These are phyloP conservation scores for Claviceps quebecensis DNA, from an alignment of 2,329 filamentous ascomycete genomes.

Conservation along the genomic window DNA sequence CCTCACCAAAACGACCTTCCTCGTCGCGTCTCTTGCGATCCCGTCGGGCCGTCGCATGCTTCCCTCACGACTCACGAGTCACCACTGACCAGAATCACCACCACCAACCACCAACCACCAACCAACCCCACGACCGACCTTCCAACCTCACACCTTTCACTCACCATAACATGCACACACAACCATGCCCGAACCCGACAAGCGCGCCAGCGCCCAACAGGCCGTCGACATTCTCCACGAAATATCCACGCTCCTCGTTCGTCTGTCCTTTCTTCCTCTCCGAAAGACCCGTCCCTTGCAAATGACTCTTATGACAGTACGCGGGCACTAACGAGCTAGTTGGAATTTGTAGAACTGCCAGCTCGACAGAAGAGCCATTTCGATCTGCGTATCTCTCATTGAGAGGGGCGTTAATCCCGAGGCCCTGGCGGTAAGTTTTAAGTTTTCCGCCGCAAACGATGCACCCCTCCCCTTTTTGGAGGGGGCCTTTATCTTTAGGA, in stretches of 20 bases:
- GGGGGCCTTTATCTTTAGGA: background rate
- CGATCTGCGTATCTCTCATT: conserved; percentile 90
- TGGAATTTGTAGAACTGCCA: conserved; percentile 61
- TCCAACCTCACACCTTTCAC: background rate
- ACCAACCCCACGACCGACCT: background rate
- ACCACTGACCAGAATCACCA: no score
- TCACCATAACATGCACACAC: background rate
- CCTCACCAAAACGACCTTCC: no score
- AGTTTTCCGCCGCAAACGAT: no score
- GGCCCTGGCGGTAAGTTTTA: conserved; percentile 63
- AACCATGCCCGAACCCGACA: conserved; percentile 39
- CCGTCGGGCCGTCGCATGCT: no score
- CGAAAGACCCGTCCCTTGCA: background rate
- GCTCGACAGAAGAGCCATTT: conserved; percentile 78
- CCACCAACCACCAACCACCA: no score
- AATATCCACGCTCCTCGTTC: conserved; percentile 77
- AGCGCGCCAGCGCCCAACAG: conserved; percentile 65
- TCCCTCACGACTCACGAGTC: no score
- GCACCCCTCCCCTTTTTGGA: background rate
- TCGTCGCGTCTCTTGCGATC: no score
- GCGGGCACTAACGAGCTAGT: no score
- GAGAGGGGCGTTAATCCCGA: conserved; percentile 96
- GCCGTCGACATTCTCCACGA: conserved; percentile 74
- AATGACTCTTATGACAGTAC: background rate
- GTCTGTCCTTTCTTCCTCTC: conserved; percentile 11